Percentiles rank a stretch among this genome's conserved stretches.
Conservation (phyloP, 2,329 filamentous ascomycete genomes). For the Mariannaea elegans region DNA sequence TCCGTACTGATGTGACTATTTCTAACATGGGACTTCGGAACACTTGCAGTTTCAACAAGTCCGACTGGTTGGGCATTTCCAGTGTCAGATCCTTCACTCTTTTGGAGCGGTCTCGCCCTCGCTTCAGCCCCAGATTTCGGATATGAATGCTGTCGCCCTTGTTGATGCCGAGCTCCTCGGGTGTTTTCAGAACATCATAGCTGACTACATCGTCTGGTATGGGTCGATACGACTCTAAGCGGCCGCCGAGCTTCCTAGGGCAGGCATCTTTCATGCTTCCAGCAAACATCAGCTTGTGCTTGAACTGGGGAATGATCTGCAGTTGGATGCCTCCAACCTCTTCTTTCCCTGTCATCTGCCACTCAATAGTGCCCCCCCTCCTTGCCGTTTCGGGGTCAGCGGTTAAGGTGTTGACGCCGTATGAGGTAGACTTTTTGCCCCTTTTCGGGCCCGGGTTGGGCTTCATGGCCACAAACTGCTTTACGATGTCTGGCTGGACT, state of each 20-base stretch:
- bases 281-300: background rate
- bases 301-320: background rate
- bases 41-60: too few species aligned
- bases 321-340: conserved; percentile 1
- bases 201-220: background rate
- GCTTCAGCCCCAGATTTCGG: too few species aligned
- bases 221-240: too few species aligned
- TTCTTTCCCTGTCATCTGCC: background rate
- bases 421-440: background rate
- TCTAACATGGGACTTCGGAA: too few species aligned
- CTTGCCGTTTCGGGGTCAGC: background rate
- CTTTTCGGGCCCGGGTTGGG: background rate
- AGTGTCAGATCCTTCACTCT: too few species aligned
- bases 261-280: background rate
- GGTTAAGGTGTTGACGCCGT: background rate
- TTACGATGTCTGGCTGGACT: background rate
- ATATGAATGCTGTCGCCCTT: background rate
- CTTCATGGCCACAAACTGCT: conserved; percentile 4
- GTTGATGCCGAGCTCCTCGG: background rate
- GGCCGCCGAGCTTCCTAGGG: too few species aligned
- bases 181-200: background rate
- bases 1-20: too few species aligned
- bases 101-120: too few species aligned
- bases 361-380: background rate
- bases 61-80: too few species aligned